Percentiles rank a stretch among this genome's conserved stretches.
Conservation (phyloP, 306 rosid genomes). For the Luffa acutangula region DNA sequence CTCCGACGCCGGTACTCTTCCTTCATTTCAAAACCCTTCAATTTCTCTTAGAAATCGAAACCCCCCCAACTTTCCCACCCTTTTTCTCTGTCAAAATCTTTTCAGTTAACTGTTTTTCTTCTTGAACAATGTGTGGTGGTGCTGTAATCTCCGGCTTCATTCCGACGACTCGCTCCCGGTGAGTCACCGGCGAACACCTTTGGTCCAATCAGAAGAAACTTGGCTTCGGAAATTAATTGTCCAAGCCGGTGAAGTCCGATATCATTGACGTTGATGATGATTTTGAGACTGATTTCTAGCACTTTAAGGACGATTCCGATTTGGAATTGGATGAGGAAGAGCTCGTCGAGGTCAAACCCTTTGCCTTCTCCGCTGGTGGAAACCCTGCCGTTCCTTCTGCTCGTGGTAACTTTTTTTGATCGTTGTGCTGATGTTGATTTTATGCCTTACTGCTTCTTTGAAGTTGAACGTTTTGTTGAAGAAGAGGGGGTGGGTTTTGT, state of each 20-base stretch:
- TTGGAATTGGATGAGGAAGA: conserved; percentile 49
- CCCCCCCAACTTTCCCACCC: neutral
- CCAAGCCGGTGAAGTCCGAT: conserved; percentile 24
- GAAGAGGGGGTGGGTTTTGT: too few species aligned
- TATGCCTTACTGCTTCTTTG: neutral
- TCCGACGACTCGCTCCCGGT: conserved; percentile 33
- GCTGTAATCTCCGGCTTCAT: conserved; percentile 90
- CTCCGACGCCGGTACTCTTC: neutral
- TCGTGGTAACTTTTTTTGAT: conserved; percentile 23
- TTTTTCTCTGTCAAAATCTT: neutral
- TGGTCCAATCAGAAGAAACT: conserved; percentile 58
- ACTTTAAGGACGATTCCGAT: conserved; percentile 81
- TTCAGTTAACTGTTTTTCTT: neutral
- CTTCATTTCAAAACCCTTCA: neutral
- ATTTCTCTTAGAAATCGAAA: neutral
- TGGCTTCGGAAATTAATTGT: conserved; percentile 18
- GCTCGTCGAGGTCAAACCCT: conserved; percentile 35
- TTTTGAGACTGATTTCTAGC: conserved; percentile 77
- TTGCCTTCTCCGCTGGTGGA: conserved; percentile 24
- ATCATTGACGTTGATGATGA: conserved; percentile 42
- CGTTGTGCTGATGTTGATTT: neutral
- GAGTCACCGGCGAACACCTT: conserved; percentile 46
- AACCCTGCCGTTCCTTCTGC: conserved; percentile 13
- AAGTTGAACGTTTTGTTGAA: neutral
- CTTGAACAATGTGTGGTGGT: conserved; percentile 76